These are phyloP conservation scores for Solanum chiquidenum DNA, from an alignment of 257 asterid genomes.

Conservation along the genomic window DNA sequence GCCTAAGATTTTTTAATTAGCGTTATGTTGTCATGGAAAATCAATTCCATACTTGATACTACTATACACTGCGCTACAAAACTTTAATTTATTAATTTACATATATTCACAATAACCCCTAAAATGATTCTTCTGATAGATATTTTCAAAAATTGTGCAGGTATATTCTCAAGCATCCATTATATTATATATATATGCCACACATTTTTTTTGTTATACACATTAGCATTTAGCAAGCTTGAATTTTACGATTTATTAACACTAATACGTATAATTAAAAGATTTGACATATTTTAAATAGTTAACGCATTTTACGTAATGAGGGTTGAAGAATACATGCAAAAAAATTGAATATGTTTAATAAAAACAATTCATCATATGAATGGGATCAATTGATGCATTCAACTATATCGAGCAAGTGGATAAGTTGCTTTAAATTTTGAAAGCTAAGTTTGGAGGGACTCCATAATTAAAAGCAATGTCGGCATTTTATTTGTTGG, in stretches of 20 bases:
- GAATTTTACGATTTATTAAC: not conserved
- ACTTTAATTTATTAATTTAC: not conserved
- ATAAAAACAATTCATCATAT: not conserved
- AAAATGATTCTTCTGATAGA: too few species aligned
- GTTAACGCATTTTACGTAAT: too few species aligned
- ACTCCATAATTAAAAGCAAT: not conserved
- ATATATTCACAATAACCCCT: not conserved
- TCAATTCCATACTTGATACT: too few species aligned
- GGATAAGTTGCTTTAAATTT: not conserved
- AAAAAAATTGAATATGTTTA: too few species aligned
- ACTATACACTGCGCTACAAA: not conserved
- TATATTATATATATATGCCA: not conserved
- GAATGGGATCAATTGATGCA: not conserved
- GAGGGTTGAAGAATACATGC: too few species aligned
- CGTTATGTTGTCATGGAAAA: too few species aligned
- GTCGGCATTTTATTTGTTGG: not conserved
- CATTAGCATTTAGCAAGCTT: not conserved
- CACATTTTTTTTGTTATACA: too few species aligned
- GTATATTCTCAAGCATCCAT: not conserved
- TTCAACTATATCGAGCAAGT: not conserved
- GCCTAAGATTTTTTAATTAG: too few species aligned
- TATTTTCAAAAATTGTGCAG: too few species aligned
- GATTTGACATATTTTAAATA: not conserved
- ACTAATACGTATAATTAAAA: not conserved
- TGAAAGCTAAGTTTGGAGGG: not conserved